Evolutionary conservation across 495 filamentous ascomycete genomes (phyloP), one percentile per base, ranked within the genome.

Genomic region (Aspergillus saccharolyticus): DNA sequence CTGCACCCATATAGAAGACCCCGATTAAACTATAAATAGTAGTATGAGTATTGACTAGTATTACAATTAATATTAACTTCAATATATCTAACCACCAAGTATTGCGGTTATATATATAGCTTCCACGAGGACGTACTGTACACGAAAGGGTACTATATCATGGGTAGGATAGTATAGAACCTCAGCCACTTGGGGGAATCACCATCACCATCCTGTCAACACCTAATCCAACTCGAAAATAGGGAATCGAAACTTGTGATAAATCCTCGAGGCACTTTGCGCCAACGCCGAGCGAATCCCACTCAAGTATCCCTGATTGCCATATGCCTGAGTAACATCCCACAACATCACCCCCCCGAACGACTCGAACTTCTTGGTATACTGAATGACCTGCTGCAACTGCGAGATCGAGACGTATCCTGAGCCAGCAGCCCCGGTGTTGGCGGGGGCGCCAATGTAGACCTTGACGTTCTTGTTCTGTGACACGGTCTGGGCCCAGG

Each of bases 321-420:
- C 69, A 62, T 80, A 82, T 1, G 80, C 82, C 71, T 86, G 83
- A 14, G 71, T 80, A 60, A 80, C 80, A 74, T 89, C 87, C 87
- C 86, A 89, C 63, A 86, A 73, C 86, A 89, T 88, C 3, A 87
- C 78, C 20, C 86, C 86, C 8, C 86, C 85, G 60, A 89, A 85
- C 65, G 80, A 85, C 1, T 71, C 62, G 64, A 83, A 85, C 44
- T 70, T 66, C 70, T 81, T 76, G 55, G 69, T 66, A 60, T 80
- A 82, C 39, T 68, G 25, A 53, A 85, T 77, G 24, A 85, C 76
- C 20, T 68, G 63, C 19, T 62, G 64, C 14, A 89, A 68, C 22
- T 72, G 59, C 12, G 58, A 59, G 1, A 78, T 73, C 0, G 73
- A 61, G 9, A 81, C 55, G 63, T 88, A 90, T 8, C 85, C 86